Evolutionary conservation across 495 filamentous ascomycete species (phyloP), one percentile per base, ranked within the genome.

Genomic region (Neurospora sp.): DNA sequence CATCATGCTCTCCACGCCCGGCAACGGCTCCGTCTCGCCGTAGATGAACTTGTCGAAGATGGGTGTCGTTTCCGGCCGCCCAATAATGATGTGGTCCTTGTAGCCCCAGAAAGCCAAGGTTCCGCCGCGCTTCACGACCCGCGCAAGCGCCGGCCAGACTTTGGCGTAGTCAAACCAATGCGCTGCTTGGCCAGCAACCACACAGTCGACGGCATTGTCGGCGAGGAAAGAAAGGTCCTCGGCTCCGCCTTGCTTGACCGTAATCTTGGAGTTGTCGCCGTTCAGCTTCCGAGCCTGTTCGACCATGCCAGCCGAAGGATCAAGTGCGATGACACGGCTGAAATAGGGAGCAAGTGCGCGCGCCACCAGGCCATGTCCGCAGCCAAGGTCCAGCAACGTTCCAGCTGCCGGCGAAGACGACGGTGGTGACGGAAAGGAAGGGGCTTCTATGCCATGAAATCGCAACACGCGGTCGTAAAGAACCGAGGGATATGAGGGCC

Each of bases 71-170:
- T 75, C 73, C 10, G 84, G 83, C 66, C 80, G 81, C 68, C 85
- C 84, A 39, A 86, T 75, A 61, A 91, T 84, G 40, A 87, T 80
- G 74, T 83, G 84, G 74, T 91, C 90, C 72, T 86, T 88, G 73
- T 91, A 91, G 5, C 88, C 88, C 88, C 88, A 90, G 72, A 87
- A 87, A 1, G 88, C 87, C 16, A 91, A 69, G 6, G 87, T 88
- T 22, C 88, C 89, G 27, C 85, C 86, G 3, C 75, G 78, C 59
- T 86, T 82, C 6, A 91, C 74, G 2, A 89, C 82, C 9, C 86
- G 80, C 12, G 80, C 79, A 70, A 91, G 80, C 71, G 88, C 88
- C 6, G 82, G 82, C 85, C 87, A 91, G 10, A 85, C 81, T 27
- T 79, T 79, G 11, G 70, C 42, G 74, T 86, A 86, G 73, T 89